Conservation (phyloP, 2,329 filamentous ascomycete species). For the Stylonectria norvegica region DNA sequence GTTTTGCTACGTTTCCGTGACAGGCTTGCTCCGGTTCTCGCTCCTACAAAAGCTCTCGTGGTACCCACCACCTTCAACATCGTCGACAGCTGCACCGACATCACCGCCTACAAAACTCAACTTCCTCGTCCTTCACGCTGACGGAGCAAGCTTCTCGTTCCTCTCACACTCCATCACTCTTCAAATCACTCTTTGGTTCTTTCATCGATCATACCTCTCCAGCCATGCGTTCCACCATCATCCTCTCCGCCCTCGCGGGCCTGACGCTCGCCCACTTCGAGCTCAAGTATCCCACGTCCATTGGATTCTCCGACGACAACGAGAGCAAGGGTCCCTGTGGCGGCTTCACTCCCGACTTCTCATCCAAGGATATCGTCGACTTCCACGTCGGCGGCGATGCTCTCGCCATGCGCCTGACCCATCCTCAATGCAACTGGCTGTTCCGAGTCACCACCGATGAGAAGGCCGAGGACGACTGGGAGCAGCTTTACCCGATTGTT, state of each 20-base stretch:
- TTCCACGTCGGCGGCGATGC: constrained; percentile 58
- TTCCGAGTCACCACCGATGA: constrained; percentile 55
- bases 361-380: constrained; percentile 47
- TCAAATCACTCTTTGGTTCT: neutral
- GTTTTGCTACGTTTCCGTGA: too few species aligned
- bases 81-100: too few species aligned
- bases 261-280: constrained; percentile 52
- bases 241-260: constrained; percentile 36
- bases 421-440: constrained; percentile 53
- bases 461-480: constrained; percentile 48
- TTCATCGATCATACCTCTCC: constrained; percentile 2
- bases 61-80: constrained; percentile 10
- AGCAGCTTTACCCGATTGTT: constrained; percentile 51
- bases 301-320: constrained; percentile 48
- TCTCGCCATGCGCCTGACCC: constrained; percentile 45
- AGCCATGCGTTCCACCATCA: constrained; percentile 33
- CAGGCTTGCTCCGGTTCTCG: constrained; percentile 13
- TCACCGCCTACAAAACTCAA: neutral
- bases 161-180: neutral
- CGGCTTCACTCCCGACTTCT: constrained; percentile 47
- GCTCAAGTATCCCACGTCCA: constrained; percentile 45
- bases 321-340: constrained; percentile 50
- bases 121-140: neutral
- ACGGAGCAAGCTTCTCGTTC: neutral
- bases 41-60: constrained; percentile 20